phyloP scores from a whole-genome alignment of 2,329 filamentous ascomycete genomes.

The Eutypa lata region DNA sequence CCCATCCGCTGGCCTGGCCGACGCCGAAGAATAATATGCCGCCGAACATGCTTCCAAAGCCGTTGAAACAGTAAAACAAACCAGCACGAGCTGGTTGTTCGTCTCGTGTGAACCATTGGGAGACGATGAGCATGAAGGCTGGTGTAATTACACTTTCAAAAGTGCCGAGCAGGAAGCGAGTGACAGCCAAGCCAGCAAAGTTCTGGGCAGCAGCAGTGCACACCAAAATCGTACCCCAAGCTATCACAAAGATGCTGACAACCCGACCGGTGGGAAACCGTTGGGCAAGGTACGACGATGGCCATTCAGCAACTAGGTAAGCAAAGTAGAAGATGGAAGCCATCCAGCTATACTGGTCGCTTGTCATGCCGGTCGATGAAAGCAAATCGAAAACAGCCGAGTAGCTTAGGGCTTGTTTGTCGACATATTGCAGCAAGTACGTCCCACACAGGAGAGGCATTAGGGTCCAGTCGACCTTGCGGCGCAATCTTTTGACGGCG shows the following conservation, averaged over 20 bases:
- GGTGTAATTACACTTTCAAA: constrained; percentile 8
- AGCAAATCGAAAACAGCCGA: constrained; percentile 21
- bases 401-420: constrained; percentile 36
- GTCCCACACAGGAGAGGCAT: constrained; percentile 49
- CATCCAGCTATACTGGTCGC: constrained; percentile 49
- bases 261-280: neutral
- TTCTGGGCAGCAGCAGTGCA: constrained; percentile 2
- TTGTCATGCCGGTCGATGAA: constrained; percentile 41
- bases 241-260: constrained; percentile 1
- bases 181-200: constrained; percentile 1
- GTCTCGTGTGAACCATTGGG: constrained; percentile 28
- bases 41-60: no score
- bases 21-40: no score
- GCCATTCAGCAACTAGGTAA: constrained; percentile 1
- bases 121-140: constrained; percentile 17
- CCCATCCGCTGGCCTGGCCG: no score
- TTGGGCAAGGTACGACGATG: constrained; percentile 2
- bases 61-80: no score
- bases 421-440: constrained; percentile 51
- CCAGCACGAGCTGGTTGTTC: constrained; percentile 30
- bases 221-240: constrained; percentile 5
- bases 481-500: no score
- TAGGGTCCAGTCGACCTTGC: constrained; percentile 46
- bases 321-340: constrained; percentile 53
- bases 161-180: constrained; percentile 6